Conservation (phyloP, 1,284 basidiomycete genomes). For the Ceratobasidium sp. region DNA sequence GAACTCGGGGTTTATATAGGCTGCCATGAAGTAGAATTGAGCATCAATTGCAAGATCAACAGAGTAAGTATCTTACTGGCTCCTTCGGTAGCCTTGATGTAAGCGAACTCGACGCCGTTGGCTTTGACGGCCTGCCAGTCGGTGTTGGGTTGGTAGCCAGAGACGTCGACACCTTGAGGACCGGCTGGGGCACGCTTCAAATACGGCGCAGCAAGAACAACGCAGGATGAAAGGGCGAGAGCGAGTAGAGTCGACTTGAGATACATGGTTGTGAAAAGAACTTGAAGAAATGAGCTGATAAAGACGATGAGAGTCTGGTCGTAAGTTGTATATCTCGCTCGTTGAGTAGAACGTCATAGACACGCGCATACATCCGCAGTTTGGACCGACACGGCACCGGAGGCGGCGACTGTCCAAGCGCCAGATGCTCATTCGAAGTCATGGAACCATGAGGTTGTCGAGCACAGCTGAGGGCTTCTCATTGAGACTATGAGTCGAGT, state of each 20-base stretch:
- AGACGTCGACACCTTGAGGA: constrained; percentile 58
- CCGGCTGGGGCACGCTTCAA: constrained; percentile 4
- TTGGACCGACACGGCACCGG: constrained; percentile 10
- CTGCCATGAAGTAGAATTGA: constrained; percentile 51
- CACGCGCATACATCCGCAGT: constrained; percentile 6
- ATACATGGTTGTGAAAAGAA: neutral
- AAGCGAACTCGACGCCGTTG: constrained; percentile 68
- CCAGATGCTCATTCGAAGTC: neutral
- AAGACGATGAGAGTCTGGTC: neutral
- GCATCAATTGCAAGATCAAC: neutral
- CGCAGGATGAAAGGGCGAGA: neutral
- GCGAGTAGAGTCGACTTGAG: neutral
- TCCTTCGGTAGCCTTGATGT: constrained; percentile 77
- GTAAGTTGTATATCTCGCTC: neutral
- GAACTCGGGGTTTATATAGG: constrained; percentile 58
- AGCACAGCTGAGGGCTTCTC: too few species aligned
- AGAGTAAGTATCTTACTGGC: constrained; percentile 56
- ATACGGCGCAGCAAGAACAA: neutral
- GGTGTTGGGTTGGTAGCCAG: constrained; percentile 63
- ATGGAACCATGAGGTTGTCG: neutral
- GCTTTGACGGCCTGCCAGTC: constrained; percentile 65
- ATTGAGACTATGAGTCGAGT: too few species aligned
- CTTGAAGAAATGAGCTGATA: neutral
- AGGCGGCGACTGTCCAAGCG: neutral
- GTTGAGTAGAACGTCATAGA: neutral